Evolutionary conservation across 2,329 filamentous ascomycete genomes (phyloP), one percentile per base, ranked within the genome.

Genomic region (Epichloe amarillans): DNA sequence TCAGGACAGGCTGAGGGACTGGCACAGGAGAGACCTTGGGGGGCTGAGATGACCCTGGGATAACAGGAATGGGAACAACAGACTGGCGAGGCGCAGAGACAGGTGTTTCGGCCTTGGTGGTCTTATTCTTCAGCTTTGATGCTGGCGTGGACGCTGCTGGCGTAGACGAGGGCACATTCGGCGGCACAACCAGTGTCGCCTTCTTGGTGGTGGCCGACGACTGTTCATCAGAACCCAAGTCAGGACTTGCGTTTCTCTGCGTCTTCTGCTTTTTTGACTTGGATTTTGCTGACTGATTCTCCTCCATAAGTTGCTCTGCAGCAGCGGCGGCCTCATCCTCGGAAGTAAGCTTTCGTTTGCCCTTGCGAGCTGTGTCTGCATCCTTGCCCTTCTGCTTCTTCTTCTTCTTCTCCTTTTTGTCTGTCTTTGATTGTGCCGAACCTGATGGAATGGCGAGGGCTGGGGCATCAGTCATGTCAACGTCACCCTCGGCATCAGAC

Each of bases 401-500:
- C 26, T 26, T 26, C 40, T 54, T 50, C 52, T 60, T 63, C 59
- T 61, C 54, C 60, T 63, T 52, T 23, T 47, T 49, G 54, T 64
- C 62, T 63, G 26, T 35, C 17, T 44, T 41, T 11, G 55, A 45
- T 17, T 54, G 46, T 21, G 52, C 60, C 0, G 50, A 44, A 33
- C 58, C 42, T 2, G 50, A 44, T 40, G 61, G 49, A 3, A 58
- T 47, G 14, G 61, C 40, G 10, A 54, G 45, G n/a, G 56, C 50
- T n/a, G 71, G 60, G 1, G 67, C 68, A 30, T 70, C 65, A 0
- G 58, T 55, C 72, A 75, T 74, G 54, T 74, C 71, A 5, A 67
- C 63, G 52, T 71, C 71, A 5, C 67, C 69, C 15, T 74, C 71
- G 12, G 62, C 65, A 19, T 72, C 72, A 60, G 75, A 57, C 2